Evolutionary conservation across 176 grass and related monocot species (phyloP).

Genomic region (Microstegium vimineum): DNA sequence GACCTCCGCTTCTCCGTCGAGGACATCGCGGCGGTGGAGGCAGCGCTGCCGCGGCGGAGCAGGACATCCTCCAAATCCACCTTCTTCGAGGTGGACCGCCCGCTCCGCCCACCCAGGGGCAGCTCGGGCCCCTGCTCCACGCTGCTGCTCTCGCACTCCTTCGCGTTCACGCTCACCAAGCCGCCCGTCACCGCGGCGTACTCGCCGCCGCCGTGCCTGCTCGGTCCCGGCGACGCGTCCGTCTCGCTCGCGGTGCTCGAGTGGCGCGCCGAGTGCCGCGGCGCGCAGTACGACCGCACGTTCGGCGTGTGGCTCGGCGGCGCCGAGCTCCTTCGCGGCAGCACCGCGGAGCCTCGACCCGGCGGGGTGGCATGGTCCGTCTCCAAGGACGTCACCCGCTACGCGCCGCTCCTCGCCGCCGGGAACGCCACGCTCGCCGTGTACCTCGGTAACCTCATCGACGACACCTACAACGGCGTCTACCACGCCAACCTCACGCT

Average conservation of each 20-base stretch:
- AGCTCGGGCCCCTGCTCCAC: constrained; percentile 53
- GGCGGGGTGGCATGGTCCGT: constrained; percentile 66
- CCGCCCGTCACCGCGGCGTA: constrained; percentile 55
- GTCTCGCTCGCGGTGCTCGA: constrained; percentile 64
- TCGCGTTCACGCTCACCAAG: constrained; percentile 51
- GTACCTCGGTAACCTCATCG: constrained; percentile 67
- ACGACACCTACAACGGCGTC: constrained; percentile 61
- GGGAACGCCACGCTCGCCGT: constrained; percentile 49
- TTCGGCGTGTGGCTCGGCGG: constrained; percentile 81
- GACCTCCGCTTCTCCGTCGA: constrained; percentile 17
- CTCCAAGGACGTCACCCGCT: constrained; percentile 66
- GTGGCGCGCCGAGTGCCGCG: constrained; percentile 55
- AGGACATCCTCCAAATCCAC: constrained; percentile 13
- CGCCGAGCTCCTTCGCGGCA: constrained; percentile 67
- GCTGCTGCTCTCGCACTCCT: constrained; percentile 61
- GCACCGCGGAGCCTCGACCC: constrained; percentile 64
- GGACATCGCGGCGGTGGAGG: constrained; percentile 28
- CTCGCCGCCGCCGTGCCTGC: constrained; percentile 54
- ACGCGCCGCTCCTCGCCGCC: constrained; percentile 51
- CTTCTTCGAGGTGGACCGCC: constrained; percentile 77
- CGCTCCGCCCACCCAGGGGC: constrained; percentile 44
- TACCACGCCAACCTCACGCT: constrained; percentile 65
- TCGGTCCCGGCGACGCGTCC: too few species aligned
- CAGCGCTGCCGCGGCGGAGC: not conserved
- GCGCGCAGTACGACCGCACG: constrained; percentile 70